These are phyloP conservation scores for Fusarium lyarnte DNA, from an alignment of 2,329 filamentous ascomycete genomes.

Conservation along the genomic window DNA sequence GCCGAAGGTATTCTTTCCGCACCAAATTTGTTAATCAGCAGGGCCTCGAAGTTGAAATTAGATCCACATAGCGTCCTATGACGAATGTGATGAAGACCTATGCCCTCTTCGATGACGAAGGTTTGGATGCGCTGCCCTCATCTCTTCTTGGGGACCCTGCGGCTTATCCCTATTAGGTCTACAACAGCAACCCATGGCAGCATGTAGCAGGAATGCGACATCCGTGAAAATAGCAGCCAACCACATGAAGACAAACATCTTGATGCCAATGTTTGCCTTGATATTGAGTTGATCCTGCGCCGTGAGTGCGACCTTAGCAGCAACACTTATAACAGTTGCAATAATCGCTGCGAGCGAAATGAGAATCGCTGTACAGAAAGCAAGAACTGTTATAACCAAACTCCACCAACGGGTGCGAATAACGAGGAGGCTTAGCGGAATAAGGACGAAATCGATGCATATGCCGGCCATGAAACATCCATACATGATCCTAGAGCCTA, in stretches of 20 bases:
- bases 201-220: constrained; percentile 77
- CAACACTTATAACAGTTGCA: constrained; percentile 84
- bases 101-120: constrained; percentile 45
- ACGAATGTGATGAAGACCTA: constrained; percentile 26
- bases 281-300: constrained; percentile 81
- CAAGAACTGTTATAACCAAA: constrained; percentile 73
- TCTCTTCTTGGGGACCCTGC: constrained; percentile 34
- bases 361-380: constrained; percentile 73
- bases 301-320: constrained; percentile 81
- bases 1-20: neutral
- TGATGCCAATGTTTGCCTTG: constrained; percentile 70
- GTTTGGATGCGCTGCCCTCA: constrained; percentile 34
- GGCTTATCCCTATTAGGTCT: constrained; percentile 41
- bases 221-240: constrained; percentile 73
- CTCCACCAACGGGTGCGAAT: constrained; percentile 69
- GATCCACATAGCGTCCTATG: neutral
- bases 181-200: constrained; percentile 82
- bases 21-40: neutral
- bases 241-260: constrained; percentile 94
- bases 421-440: constrained; percentile 71
- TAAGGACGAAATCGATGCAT: constrained; percentile 75
- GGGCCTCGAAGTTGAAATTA: neutral
- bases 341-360: constrained; percentile 76
- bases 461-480: constrained; percentile 81
- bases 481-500: constrained; percentile 88